Base-by-base conservation (phyloP, 306 rosid species). In the Vigna reflexopilosa region DNA sequence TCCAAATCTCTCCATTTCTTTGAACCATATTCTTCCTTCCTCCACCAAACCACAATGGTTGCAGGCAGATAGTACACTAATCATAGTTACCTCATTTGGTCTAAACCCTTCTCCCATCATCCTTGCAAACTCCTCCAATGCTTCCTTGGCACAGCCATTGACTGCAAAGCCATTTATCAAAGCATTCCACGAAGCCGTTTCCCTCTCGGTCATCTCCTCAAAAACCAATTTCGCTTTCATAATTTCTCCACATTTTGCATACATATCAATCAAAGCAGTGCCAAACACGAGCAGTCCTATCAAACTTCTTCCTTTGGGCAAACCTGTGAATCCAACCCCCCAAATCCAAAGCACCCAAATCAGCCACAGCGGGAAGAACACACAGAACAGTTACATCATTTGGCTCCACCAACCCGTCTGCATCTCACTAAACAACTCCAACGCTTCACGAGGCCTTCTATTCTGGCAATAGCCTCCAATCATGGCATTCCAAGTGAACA, bases 311-410 rank as follows among this genome's bases (percentile, higher is more conserved):
- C 80, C 80, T 83, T 70, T 22, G 52, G 3, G 36, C 82, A 69
- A 86, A 86, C 69, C 68, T 66, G 52, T 93, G 94, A 84, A 89
- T 68, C 93, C 93, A 86, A 63, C 70, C 56, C 30, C 94, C 94
- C 30, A 89, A 84, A 77, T 86, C 89, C 83, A 86, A 75, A 72
- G 87, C 87, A 55, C 96, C 91, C 86, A 90, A 73, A 75, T 89
- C 90, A 67, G 94, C 90, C 54, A 89, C 83, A 22, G 94, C 93
- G 6, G 89, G 88, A 81, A 93, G 96, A 88, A 93, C 79, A 83
- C 91, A 85, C 32, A 87, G 77, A 20, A 93, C 24, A 44, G 96
- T 90, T 28, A 88, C 89, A 14, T 82, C 88, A 77, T 89, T 80
- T 14, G 92, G 88, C 76, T 90, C 93, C 49, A 86, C 58, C 6